Conservation (phyloP, 495 filamentous ascomycete species). For the Aspergillus carlsbadensis region DNA sequence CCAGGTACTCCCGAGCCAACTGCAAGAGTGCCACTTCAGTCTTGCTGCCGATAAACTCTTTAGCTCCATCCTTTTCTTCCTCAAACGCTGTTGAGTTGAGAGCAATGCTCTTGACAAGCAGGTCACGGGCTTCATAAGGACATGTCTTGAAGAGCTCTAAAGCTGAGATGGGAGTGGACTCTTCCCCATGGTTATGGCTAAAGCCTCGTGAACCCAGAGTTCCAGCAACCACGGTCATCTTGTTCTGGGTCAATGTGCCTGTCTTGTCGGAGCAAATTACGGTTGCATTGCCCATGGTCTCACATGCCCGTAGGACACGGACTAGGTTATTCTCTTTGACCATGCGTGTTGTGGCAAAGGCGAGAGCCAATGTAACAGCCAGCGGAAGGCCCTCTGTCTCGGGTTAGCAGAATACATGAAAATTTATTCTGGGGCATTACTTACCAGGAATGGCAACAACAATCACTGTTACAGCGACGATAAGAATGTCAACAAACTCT, state of each 20-base stretch:
- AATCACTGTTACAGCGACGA: conserved; percentile 68
- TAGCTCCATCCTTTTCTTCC: conserved; percentile 54
- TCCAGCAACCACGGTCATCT: conserved; percentile 68
- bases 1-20: conserved; percentile 59
- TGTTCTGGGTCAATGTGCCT: conserved; percentile 69
- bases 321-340: conserved; percentile 70
- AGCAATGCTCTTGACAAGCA: conserved; percentile 59
- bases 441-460: conserved; percentile 66
- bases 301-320: conserved; percentile 62
- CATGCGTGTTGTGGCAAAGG: conserved; percentile 69
- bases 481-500: conserved; percentile 64
- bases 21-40: conserved; percentile 68
- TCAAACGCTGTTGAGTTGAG: conserved; percentile 70
- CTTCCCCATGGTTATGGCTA: conserved; percentile 33
- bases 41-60: conserved; percentile 65
- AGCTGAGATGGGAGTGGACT: conserved; percentile 22
- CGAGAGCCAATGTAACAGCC: conserved; percentile 67
- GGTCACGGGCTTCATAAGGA: conserved; percentile 40
- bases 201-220: conserved; percentile 58
- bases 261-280: conserved; percentile 72
- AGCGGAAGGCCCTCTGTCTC: conserved; percentile 61
- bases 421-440: too few species aligned
- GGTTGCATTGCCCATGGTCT: conserved; percentile 73
- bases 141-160: conserved; percentile 38
- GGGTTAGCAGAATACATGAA: conserved; percentile 17